phyloP scores from a whole-genome alignment of 2,329 filamentous ascomycete genomes.

The Sporothrix sp. region DNA sequence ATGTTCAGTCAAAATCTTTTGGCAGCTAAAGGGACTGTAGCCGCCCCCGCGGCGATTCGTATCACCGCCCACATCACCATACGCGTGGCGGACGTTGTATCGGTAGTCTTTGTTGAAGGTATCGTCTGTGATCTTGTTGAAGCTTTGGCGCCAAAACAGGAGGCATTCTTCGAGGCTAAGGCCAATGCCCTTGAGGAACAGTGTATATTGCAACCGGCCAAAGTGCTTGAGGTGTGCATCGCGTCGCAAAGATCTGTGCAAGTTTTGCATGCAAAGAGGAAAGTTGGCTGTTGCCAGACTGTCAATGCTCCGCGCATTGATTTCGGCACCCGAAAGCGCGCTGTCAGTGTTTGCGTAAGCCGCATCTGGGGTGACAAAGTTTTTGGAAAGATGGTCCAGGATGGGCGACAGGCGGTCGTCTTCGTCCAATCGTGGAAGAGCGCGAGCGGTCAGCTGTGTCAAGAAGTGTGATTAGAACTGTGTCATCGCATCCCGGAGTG shows the following conservation, averaged over 20 bases:
- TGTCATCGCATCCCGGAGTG: no score
- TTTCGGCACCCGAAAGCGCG: constrained; percentile 58
- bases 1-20: constrained; percentile 87
- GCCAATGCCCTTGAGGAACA: constrained; percentile 95
- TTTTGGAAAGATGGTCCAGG: constrained; percentile 75
- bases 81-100: constrained; percentile 92
- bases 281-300: constrained; percentile 69
- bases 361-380: constrained; percentile 85
- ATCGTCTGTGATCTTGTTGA: constrained; percentile 83
- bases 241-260: constrained; percentile 76
- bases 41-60: constrained; percentile 75
- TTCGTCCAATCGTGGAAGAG: constrained; percentile 85
- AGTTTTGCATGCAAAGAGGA: constrained; percentile 86
- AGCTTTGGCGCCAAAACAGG: constrained; percentile 79
- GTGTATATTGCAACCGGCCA: constrained; percentile 84
- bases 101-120: constrained; percentile 95
- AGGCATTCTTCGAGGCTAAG: constrained; percentile 85
- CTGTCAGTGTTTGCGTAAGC: constrained; percentile 57
- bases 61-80: constrained; percentile 92
- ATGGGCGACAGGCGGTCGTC: constrained; percentile 75
- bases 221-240: constrained; percentile 90
- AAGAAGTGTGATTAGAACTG: no score
- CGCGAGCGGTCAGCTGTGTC: constrained; percentile 65
- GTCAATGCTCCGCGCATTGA: constrained; percentile 73
- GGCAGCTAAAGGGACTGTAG: constrained; percentile 86